Evolutionary conservation across 1,139 yeast genomes (phyloP).

Genomic region (Taiozyma sp.): DNA sequence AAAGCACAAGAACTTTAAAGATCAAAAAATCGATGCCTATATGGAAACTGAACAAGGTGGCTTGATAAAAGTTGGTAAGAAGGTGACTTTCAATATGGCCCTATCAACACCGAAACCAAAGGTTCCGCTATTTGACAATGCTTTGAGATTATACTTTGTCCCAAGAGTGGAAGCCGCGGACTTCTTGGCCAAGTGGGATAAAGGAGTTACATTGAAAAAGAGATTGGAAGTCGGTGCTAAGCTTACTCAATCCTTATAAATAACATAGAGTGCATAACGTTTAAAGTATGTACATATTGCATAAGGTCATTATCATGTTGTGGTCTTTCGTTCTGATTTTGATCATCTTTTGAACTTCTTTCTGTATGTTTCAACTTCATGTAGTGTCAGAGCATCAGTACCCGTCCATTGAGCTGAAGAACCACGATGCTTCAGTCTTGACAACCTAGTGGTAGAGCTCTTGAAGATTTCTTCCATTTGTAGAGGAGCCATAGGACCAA

Average conservation of each 20-base stretch:
- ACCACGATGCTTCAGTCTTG: constrained; percentile 50
- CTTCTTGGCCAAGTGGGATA: constrained; percentile 70
- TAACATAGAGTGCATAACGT: not conserved
- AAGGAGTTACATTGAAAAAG: constrained; percentile 54
- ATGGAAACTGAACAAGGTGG: constrained; percentile 87
- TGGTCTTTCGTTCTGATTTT: not conserved
- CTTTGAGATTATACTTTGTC: constrained; percentile 71
- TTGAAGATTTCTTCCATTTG: constrained; percentile 68
- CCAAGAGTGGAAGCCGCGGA: constrained; percentile 63
- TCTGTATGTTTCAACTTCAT: constrained; percentile 49
- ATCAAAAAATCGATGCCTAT: constrained; percentile 62
- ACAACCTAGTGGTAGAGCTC: constrained; percentile 34
- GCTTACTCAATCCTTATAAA: not conserved
- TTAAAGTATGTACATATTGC: not conserved
- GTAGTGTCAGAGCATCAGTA: constrained; percentile 38
- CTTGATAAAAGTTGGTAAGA: constrained; percentile 79
- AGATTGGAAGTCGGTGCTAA: constrained; percentile 25
- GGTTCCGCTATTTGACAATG: constrained; percentile 75
- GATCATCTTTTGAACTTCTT: constrained; percentile 23
- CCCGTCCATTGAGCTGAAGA: constrained; percentile 55
- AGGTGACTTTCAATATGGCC: constrained; percentile 60
- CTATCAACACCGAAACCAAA: constrained; percentile 58
- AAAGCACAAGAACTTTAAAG: constrained; percentile 53
- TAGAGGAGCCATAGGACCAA: constrained; percentile 73
- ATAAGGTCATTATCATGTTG: constrained; percentile 20